These are phyloP conservation scores for Rhynchosporium agropyri DNA, from an alignment of 2,329 filamentous ascomycete species.

Conservation along the genomic window DNA sequence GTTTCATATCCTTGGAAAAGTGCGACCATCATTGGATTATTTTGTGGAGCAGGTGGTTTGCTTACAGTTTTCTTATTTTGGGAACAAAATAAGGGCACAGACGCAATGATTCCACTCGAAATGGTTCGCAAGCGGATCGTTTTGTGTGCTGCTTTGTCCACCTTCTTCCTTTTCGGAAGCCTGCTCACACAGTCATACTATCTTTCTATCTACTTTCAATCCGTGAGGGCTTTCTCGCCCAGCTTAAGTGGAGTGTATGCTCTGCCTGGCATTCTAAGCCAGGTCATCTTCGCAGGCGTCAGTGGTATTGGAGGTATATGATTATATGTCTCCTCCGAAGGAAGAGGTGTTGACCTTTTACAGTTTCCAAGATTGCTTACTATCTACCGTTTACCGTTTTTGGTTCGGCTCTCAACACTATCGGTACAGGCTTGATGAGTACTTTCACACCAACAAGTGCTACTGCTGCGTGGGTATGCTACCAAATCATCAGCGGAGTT, in stretches of 20 bases:
- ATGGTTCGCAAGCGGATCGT: constrained; percentile 36
- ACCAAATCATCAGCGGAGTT: constrained; percentile 36
- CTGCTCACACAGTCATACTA: constrained; percentile 45
- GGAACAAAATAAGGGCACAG: constrained; percentile 38
- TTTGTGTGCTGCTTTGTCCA: constrained; percentile 26
- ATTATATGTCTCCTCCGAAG: background rate
- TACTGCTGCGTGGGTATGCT: constrained; percentile 35
- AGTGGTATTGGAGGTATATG: constrained; percentile 29
- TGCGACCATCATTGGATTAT: constrained; percentile 38
- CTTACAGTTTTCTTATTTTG: constrained; percentile 35
- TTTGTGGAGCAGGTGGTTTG: constrained; percentile 33
- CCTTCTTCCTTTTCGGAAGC: constrained; percentile 26
- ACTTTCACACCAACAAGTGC: constrained; percentile 35
- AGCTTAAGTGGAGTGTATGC: constrained; percentile 45
- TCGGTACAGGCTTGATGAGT: constrained; percentile 43
- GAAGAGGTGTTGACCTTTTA: background rate
- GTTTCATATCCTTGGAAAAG: constrained; percentile 41
- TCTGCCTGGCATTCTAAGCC: constrained; percentile 45
- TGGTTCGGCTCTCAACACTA: constrained; percentile 37
- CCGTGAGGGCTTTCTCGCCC: constrained; percentile 45
- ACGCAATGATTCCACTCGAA: constrained; percentile 38
- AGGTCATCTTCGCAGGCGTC: constrained; percentile 30
- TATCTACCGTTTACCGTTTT: constrained; percentile 42
- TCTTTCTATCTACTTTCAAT: constrained; percentile 54
- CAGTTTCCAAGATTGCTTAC: constrained; percentile 40